These are phyloP conservation scores for Vanderwaltozyma tropicalis DNA, from an alignment of 805 yeast species.

Conservation along the genomic window DNA sequence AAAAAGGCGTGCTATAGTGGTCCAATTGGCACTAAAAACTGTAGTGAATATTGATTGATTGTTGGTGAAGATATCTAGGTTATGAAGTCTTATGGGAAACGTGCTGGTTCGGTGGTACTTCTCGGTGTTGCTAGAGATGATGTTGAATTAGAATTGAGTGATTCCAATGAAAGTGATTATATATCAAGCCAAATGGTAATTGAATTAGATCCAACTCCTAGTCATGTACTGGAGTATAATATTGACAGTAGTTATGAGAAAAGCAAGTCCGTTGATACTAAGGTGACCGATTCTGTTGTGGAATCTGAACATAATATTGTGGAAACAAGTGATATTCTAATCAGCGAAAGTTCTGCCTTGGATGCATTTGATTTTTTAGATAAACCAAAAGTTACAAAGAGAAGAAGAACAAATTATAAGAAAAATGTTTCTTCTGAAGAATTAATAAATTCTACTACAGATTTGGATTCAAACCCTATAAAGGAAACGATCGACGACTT, in stretches of 20 bases:
- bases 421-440: constrained; percentile 20
- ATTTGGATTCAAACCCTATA: constrained; percentile 1
- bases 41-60: no score
- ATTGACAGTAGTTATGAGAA: not conserved
- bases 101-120: constrained; percentile 9
- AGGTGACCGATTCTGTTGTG: not conserved
- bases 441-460: not conserved
- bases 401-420: constrained; percentile 11
- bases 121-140: not conserved
- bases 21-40: no score
- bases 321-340: not conserved
- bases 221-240: no score
- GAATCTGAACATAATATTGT: not conserved
- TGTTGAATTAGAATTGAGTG: constrained; percentile 10
- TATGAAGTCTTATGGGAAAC: constrained; percentile 17
- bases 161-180: constrained; percentile 10
- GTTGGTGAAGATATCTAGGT: no score
- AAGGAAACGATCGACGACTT: constrained; percentile 8
- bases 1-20: no score
- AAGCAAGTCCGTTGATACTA: not conserved
- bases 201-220: no score
- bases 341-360: not conserved
- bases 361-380: constrained; percentile 20
- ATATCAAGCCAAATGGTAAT: no score
- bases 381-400: constrained; percentile 6